These are phyloP conservation scores for Agarophyton chilense DNA, from an alignment of 23 red algal genomes.

Conservation along the genomic window DNA sequence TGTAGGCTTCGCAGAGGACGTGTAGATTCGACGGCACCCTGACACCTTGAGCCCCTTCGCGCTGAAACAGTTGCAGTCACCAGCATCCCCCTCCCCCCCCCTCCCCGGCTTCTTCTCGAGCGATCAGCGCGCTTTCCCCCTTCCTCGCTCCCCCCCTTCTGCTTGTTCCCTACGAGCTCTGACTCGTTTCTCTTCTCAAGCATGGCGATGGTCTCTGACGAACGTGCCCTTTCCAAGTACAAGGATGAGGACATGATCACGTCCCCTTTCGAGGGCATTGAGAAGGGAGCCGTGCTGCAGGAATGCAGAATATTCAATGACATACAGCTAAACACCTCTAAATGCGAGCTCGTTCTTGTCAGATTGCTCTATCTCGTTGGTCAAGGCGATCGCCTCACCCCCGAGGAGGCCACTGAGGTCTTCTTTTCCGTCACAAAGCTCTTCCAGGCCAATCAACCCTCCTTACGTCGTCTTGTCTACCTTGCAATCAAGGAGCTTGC, in stretches of 20 bases:
- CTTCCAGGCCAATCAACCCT: slow-evolving; percentile 87
- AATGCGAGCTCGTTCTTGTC: slow-evolving; percentile 92
- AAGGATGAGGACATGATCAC: slow-evolving; percentile 91
- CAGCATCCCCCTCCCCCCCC: not conserved
- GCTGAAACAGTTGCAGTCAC: not conserved
- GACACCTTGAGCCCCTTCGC: not conserved
- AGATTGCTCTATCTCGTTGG: slow-evolving; percentile 92
- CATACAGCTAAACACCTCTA: slow-evolving; percentile 69
- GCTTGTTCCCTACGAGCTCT: not conserved
- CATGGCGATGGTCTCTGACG: slow-evolving; percentile 79
- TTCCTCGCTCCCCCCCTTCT: not conserved
- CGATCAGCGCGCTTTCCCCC: not conserved
- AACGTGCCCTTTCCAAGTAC: slow-evolving; percentile 69
- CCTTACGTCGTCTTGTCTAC: slow-evolving; percentile 92
- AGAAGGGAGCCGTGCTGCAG: slow-evolving; percentile 95
- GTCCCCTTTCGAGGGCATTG: slow-evolving; percentile 91
- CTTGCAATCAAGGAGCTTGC: slow-evolving; percentile 99
- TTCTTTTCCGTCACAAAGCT: slow-evolving; percentile 99
- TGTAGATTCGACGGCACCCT: too few species aligned
- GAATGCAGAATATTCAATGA: slow-evolving; percentile 98
- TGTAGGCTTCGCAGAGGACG: slow-evolving; percentile 3
- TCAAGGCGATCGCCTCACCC: slow-evolving; percentile 83
- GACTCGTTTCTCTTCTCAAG: not conserved
- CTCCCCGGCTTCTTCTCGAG: not conserved
- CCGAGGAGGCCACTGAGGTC: slow-evolving; percentile 83